Percentiles rank a stretch among this genome's conserved stretches.
Evolutionary conservation across 1,284 basidiomycete species (phyloP).

Genomic region (Cutaneotrichosporon dermatis): DNA sequence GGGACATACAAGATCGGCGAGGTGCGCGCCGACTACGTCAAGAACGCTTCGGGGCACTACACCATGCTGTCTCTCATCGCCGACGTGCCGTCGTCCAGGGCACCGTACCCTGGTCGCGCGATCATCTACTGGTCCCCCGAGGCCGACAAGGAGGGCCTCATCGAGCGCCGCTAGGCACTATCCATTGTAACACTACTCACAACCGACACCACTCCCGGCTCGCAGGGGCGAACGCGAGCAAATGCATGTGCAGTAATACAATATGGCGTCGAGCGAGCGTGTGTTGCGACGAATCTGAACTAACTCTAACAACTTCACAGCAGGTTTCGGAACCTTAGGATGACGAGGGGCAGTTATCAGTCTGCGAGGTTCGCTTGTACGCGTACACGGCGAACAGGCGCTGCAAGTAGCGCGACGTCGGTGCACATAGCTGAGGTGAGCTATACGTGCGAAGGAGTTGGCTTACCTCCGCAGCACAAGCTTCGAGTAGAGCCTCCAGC

Average conservation of each 20-base stretch:
- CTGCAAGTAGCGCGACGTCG: constrained; percentile 32
- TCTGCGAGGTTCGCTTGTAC: constrained; percentile 19
- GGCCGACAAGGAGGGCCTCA: constrained; percentile 41
- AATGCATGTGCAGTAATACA: background rate
- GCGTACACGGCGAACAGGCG: constrained; percentile 41
- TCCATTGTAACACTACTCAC: background rate
- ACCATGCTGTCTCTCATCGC: constrained; percentile 43
- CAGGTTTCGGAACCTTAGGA: too few relatives aligned
- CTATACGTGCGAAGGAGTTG: background rate
- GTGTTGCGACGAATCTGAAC: too few relatives aligned
- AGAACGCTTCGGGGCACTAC: constrained; percentile 43
- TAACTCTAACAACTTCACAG: too few relatives aligned
- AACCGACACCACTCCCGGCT: background rate
- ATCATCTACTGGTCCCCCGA: constrained; percentile 43
- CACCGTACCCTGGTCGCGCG: constrained; percentile 38
- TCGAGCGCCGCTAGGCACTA: constrained; percentile 18
- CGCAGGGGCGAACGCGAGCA: background rate
- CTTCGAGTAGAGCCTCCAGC: constrained; percentile 25
- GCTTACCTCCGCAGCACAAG: constrained; percentile 32
- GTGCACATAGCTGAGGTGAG: constrained; percentile 25
- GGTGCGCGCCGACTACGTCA: constrained; percentile 47
- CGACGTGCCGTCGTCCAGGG: constrained; percentile 40
- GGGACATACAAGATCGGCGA: constrained; percentile 49
- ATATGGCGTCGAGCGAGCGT: background rate
- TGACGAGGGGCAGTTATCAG: too few relatives aligned